A percentile compares a stretch with the other conserved stretches of the same genome.
These are phyloP conservation scores for Claviceps humidiphila DNA, from an alignment of 2,329 filamentous ascomycete species.

Conservation along the genomic window DNA sequence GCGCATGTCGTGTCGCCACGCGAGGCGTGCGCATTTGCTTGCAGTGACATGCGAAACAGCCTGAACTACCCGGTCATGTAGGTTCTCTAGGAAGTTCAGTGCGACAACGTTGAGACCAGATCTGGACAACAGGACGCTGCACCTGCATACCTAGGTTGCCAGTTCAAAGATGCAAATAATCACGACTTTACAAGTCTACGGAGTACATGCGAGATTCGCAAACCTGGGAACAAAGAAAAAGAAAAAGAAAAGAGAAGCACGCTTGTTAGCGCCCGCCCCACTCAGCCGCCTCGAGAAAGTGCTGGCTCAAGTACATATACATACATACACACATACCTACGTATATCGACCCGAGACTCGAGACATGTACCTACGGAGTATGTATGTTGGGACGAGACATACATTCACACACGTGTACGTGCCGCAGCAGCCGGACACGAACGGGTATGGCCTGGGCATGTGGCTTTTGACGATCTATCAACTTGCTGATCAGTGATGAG, in stretches of 20 bases:
- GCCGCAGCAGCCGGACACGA: neutral
- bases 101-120: neutral
- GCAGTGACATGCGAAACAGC: neutral
- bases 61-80: neutral
- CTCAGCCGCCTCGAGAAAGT: neutral
- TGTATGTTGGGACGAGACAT: neutral
- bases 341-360: neutral
- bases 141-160: too few species aligned
- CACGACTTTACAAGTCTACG: too few species aligned
- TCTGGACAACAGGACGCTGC: too few species aligned
- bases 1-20: neutral
- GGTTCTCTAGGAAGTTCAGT: neutral
- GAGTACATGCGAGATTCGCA: too few species aligned
- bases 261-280: neutral
- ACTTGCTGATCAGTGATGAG: too few species aligned
- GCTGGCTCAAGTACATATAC: neutral
- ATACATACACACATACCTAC: neutral
- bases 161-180: neutral
- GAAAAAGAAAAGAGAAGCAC: neutral
- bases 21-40: neutral
- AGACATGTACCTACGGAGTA: neutral
- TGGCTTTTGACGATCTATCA: too few species aligned
- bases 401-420: neutral
- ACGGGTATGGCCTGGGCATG: neutral
- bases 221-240: neutral